Conservation (phyloP, 2,329 filamentous ascomycete genomes). For the Aspergillus niger region DNA sequence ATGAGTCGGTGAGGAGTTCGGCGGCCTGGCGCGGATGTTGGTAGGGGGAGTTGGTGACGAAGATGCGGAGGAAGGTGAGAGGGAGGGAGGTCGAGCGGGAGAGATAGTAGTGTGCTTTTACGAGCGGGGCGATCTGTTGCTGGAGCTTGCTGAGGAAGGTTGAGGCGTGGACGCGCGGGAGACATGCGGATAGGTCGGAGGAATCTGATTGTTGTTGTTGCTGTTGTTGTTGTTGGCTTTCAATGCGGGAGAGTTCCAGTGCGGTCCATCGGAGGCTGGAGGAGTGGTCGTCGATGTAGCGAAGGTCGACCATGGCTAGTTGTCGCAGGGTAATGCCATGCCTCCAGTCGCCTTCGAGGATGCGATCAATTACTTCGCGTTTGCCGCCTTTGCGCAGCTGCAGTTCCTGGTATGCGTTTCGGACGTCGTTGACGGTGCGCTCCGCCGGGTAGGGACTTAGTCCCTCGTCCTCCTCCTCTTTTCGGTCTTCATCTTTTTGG, state of each 20-base stretch:
- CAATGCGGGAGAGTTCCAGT: constrained; percentile 46
- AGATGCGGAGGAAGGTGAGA: constrained; percentile 73
- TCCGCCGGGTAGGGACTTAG: constrained; percentile 71
- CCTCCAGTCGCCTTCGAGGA: constrained; percentile 60
- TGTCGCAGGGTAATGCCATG: constrained; percentile 58
- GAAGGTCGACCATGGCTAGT: constrained; percentile 57
- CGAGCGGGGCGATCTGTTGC: constrained; percentile 70
- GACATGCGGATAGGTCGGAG: constrained; percentile 39
- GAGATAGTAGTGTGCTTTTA: constrained; percentile 82
- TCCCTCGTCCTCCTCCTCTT: constrained; percentile 49
- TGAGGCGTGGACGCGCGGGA: constrained; percentile 75
- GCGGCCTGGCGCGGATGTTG: constrained; percentile 52
- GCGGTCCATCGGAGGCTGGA: constrained; percentile 56
- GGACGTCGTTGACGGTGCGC: constrained; percentile 65
- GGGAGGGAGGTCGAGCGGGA: constrained; percentile 66
- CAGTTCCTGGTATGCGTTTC: constrained; percentile 64
- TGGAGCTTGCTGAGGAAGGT: constrained; percentile 78
- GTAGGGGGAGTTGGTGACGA: constrained; percentile 79
- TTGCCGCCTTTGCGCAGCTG: constrained; percentile 56
- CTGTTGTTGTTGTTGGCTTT: constrained; percentile 14
- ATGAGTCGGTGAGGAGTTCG: constrained; percentile 57
- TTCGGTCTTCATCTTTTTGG: constrained; percentile 49
- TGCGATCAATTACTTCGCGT: constrained; percentile 57
- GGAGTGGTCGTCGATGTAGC: constrained; percentile 56
- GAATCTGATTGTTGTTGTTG: constrained; percentile 12